Evolutionary conservation across 768 basidiomycete species (phyloP).

Genomic region (Suillus plorans): DNA sequence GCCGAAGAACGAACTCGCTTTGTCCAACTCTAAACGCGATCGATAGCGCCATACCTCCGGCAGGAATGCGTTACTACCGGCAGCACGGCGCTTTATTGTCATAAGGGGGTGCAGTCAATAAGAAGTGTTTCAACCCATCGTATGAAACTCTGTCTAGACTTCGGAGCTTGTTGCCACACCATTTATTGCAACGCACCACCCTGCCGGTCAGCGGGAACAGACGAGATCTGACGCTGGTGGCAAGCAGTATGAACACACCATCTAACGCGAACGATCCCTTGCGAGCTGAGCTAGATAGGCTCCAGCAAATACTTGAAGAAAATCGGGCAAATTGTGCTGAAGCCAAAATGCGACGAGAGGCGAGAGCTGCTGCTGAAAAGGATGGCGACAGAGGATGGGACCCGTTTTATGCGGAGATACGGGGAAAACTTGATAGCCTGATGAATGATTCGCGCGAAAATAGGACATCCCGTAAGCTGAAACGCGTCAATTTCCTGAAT

Average conservation of each 20-base stretch:
- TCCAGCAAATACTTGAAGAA: conserved; percentile 5
- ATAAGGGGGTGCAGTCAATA: background rate
- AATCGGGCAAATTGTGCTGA: conserved; percentile 2
- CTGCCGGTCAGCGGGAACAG: background rate
- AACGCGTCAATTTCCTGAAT: background rate
- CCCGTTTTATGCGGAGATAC: background rate
- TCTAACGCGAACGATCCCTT: background rate
- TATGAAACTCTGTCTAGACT: background rate
- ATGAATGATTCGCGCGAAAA: background rate
- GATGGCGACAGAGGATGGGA: background rate
- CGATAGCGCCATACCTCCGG: background rate
- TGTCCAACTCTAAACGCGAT: background rate
- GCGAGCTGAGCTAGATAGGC: background rate
- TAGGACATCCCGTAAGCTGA: background rate
- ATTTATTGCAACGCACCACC: background rate
- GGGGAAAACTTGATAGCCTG: conserved; percentile 1
- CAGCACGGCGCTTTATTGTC: background rate
- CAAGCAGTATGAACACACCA: background rate
- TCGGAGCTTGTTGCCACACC: background rate
- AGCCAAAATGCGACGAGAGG: background rate
- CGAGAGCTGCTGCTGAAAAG: background rate
- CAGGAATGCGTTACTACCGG: background rate
- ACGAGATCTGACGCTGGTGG: background rate
- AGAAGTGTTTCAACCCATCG: background rate
- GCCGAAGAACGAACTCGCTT: background rate